phyloP scores from a whole-genome alignment of 345 rosid genomes.

The Hevea brasiliensis region DNA sequence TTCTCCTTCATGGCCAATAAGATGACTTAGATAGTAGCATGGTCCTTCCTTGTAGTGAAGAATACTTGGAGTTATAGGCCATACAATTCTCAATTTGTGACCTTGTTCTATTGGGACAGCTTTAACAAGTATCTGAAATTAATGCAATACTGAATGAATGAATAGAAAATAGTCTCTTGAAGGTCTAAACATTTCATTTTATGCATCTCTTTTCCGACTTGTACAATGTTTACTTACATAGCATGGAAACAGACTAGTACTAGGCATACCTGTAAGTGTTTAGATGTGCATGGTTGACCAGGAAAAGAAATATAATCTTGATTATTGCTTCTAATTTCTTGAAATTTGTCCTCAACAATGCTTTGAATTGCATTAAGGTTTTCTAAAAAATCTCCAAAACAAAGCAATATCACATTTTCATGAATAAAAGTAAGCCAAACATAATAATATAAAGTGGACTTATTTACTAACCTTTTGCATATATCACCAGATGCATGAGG shows the following conservation, averaged over 20 bases:
- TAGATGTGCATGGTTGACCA: slow-evolving; percentile 73
- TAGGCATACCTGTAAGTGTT: slow-evolving; percentile 72
- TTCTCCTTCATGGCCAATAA: slow-evolving; percentile 89
- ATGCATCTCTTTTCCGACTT: neutral
- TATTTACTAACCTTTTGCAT: slow-evolving; percentile 64
- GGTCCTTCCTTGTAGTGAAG: slow-evolving; percentile 79
- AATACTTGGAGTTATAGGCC: slow-evolving; percentile 91
- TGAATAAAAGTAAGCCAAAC: neutral
- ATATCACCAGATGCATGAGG: slow-evolving; percentile 82
- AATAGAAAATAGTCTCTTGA: neutral
- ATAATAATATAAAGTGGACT: too few relatives aligned
- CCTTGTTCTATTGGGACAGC: slow-evolving; percentile 81
- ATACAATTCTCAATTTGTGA: slow-evolving; percentile 61
- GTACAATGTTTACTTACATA: neutral
- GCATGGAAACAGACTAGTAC: slow-evolving; percentile 5
- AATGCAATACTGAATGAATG: slow-evolving; percentile 13
- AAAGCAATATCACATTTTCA: neutral
- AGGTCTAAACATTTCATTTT: neutral
- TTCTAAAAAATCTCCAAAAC: slow-evolving; percentile 44
- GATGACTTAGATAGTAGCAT: slow-evolving; percentile 75
- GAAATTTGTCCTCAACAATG: slow-evolving; percentile 66
- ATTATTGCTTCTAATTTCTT: slow-evolving; percentile 55
- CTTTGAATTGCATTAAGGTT: slow-evolving; percentile 63
- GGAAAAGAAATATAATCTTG: slow-evolving; percentile 47
- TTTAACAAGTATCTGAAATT: slow-evolving; percentile 71